Base-by-base conservation (phyloP, 2,329 filamentous ascomycete genomes). In the Alternaria ethzedia region DNA sequence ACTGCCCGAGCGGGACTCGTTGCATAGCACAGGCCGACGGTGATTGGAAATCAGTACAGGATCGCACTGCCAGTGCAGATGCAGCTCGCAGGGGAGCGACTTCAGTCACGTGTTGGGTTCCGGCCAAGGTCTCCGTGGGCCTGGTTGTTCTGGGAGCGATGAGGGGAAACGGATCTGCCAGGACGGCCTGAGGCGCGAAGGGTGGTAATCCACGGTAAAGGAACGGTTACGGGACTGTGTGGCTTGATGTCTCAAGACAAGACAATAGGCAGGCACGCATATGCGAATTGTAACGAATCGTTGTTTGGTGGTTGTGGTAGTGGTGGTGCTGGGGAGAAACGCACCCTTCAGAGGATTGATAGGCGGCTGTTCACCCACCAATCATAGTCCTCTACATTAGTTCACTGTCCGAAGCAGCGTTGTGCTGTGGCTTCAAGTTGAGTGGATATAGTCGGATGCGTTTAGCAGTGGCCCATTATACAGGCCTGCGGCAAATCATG, bases 1-100 rank as follows among this genome's bases (percentile, higher is more conserved):
- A 41, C n/a, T 36, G 36, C 4, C 30, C 44, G 13, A 23, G 30
- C 26, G 57, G 28, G 15, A 47, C 45, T 52, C 26, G 32, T 20
- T 60, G 61, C 61, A 63, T 60, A 43, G 20, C 43, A 47, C 26
- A 60, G 23, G 17, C 17, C 26, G 43, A 28, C 26, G 21, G 26
- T 44, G 45, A 56, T 56, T 45, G 28, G 41, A 56, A 36, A 12
- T 25, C 13, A 41, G 45, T 25, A 51, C 47, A 30, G 28, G 46
- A 30, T 23, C 49, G 41, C 44, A 51, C 32, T 46, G 15, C 44
- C 15, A 56, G 36, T 51, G 28, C 57, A 51, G 50, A 47, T 60
- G 21, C 32, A 36, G 51, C 21, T 46, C 21, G 58, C 30, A 54
- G 23, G 45, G 43, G 17, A 45, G 17, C 15, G 32, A 28, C 6